Conservation (phyloP, 1,284 basidiomycete genomes). For the Apiotrichum gracile region DNA sequence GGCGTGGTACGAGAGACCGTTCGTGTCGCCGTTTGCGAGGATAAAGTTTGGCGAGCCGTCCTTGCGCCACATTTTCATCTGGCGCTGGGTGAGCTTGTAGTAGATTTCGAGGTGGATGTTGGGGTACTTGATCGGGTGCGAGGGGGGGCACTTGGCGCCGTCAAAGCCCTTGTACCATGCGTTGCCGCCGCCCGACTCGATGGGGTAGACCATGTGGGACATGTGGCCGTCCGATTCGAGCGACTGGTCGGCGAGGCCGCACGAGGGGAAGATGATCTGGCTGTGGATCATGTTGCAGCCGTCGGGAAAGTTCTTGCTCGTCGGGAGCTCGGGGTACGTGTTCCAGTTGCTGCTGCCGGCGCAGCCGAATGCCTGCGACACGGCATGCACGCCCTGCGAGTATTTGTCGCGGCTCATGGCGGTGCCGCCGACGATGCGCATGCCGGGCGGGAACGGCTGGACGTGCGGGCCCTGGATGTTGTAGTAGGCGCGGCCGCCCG, state of each 20-base stretch:
- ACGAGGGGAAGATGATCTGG: slow-evolving; percentile 36
- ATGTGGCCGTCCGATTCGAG: slow-evolving; percentile 37
- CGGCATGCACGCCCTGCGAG: no score
- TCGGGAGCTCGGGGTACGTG: slow-evolving; percentile 25
- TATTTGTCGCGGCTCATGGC: slow-evolving; percentile 20
- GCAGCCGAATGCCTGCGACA: no score
- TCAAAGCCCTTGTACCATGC: slow-evolving; percentile 20
- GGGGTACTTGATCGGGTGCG: slow-evolving; percentile 37
- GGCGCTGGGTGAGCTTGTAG: neutral
- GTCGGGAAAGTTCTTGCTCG: slow-evolving; percentile 26
- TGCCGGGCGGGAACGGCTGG: slow-evolving; percentile 43
- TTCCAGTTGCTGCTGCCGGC: no score
- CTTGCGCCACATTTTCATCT: neutral
- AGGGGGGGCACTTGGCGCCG: slow-evolving; percentile 22
- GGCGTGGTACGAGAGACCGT: slow-evolving; percentile 34
- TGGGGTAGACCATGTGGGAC: slow-evolving; percentile 39
- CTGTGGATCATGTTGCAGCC: slow-evolving; percentile 22
- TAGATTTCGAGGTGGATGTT: slow-evolving; percentile 34
- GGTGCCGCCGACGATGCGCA: slow-evolving; percentile 49
- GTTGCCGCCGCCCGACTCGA: slow-evolving; percentile 7
- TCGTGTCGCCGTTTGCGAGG: slow-evolving; percentile 37
- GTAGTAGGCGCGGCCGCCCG: slow-evolving; percentile 40
- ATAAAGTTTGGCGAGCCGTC: slow-evolving; percentile 21
- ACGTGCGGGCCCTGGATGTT: slow-evolving; percentile 8
- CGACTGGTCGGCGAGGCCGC: slow-evolving; percentile 28